phyloP scores from a whole-genome alignment of 176 grass and related monocot genomes.

The Avena insularis region DNA sequence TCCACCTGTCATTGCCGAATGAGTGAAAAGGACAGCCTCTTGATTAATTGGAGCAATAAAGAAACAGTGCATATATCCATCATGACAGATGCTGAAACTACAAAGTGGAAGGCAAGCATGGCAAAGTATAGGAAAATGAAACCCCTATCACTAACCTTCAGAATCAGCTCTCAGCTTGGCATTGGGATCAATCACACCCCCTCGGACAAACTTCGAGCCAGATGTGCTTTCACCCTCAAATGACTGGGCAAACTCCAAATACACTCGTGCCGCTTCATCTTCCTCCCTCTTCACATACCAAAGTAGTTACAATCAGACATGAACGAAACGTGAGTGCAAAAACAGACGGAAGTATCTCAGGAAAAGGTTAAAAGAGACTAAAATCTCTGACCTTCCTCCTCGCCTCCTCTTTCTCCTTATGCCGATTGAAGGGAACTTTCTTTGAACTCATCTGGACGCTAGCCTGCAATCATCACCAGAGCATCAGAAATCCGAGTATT shows the following conservation, averaged over 20 bases:
- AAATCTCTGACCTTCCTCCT: slow-evolving; percentile 80
- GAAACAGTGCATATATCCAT: slow-evolving; percentile 77
- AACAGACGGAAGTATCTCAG: neutral
- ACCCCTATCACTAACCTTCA: slow-evolving; percentile 72
- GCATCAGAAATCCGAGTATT: slow-evolving; percentile 23
- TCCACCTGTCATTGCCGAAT: slow-evolving; percentile 98
- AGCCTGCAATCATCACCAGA: slow-evolving; percentile 31
- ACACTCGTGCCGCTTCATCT: slow-evolving; percentile 90
- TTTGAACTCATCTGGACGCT: slow-evolving; percentile 76
- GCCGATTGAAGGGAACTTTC: slow-evolving; percentile 84
- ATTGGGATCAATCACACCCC: slow-evolving; percentile 96
- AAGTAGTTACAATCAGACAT: slow-evolving; percentile 36
- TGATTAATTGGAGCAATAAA: slow-evolving; percentile 89
- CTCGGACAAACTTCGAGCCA: slow-evolving; percentile 90
- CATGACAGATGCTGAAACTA: slow-evolving; percentile 49
- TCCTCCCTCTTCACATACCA: slow-evolving; percentile 76
- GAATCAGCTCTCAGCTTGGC: slow-evolving; percentile 69
- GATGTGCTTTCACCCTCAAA: slow-evolving; percentile 75
- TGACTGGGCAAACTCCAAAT: slow-evolving; percentile 89
- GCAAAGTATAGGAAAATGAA: slow-evolving; percentile 38
- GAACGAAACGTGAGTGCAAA: neutral
- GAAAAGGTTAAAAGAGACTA: slow-evolving; percentile 22
- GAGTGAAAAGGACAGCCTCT: slow-evolving; percentile 89
- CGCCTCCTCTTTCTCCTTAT: slow-evolving; percentile 93
- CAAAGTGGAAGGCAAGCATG: slow-evolving; percentile 13